Conservation (phyloP, 305 asterid species). For the Fraxinus dipetala region DNA sequence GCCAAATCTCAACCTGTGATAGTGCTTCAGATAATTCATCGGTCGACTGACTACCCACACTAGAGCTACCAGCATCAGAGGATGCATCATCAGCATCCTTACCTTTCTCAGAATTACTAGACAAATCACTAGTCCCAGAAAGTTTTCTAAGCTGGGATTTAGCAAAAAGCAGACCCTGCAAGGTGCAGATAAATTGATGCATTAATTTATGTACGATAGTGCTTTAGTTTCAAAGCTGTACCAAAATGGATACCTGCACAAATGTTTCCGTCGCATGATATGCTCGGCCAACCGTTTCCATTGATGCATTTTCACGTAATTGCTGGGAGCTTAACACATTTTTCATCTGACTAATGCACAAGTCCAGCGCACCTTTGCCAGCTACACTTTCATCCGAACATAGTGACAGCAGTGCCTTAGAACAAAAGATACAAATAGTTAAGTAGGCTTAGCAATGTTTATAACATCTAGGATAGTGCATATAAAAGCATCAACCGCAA, state of each 20-base stretch:
- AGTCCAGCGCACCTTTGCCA: slow-evolving; percentile 90
- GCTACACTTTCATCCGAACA: slow-evolving; percentile 82
- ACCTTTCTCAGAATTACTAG: slow-evolving; percentile 71
- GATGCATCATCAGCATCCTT: slow-evolving; percentile 84
- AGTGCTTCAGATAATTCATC: slow-evolving; percentile 88
- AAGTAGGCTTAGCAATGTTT: slow-evolving; percentile 8
- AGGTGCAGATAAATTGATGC: slow-evolving; percentile 24
- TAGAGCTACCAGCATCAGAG: slow-evolving; percentile 94
- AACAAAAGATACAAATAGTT: slow-evolving; percentile 27
- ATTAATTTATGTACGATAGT: slow-evolving; percentile 6
- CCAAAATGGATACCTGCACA: slow-evolving; percentile 69
- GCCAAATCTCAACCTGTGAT: slow-evolving; percentile 82
- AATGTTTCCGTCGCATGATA: slow-evolving; percentile 96
- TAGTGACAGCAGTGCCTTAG: slow-evolving; percentile 78
- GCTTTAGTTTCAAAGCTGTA: slow-evolving; percentile 21
- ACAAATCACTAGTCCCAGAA: slow-evolving; percentile 68
- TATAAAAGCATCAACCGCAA: slow-evolving; percentile 4
- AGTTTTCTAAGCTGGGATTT: slow-evolving; percentile 87
- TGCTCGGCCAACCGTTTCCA: slow-evolving; percentile 94
- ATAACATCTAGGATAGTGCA: slow-evolving; percentile 4
- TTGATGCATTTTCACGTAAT: slow-evolving; percentile 80
- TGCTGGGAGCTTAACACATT: slow-evolving; percentile 76
- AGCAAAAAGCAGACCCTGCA: slow-evolving; percentile 80
- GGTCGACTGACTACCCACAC: slow-evolving; percentile 79
- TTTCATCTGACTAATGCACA: slow-evolving; percentile 86